phyloP scores from a whole-genome alignment of 148 eudicot species.

The Rheum nobile region DNA sequence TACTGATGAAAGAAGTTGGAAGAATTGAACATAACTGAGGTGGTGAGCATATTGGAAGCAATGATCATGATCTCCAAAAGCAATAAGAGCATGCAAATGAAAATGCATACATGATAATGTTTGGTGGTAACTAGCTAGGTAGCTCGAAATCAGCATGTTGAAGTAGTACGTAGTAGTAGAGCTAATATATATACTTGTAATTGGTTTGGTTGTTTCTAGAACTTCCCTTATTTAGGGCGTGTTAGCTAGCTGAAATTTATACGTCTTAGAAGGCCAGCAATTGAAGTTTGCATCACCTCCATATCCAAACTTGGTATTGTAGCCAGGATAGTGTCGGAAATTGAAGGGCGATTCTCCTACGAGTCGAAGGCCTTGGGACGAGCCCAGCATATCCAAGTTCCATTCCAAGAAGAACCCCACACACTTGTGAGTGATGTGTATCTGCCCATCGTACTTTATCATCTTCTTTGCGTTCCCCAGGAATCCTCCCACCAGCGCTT shows the following conservation, averaged over 20 bases:
- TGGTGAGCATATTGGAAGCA: too few relatives aligned
- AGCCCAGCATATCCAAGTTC: constrained; percentile 15
- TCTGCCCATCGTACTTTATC: constrained; percentile 13
- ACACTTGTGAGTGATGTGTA: constrained; percentile 18
- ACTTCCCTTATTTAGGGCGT: too few relatives aligned
- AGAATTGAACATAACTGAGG: too few relatives aligned
- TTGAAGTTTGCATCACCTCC: constrained; percentile 18
- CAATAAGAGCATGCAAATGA: too few relatives aligned
- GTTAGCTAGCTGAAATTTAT: constrained; percentile 12
- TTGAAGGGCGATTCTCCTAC: constrained; percentile 8
- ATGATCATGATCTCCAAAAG: too few relatives aligned
- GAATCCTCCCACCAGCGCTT: constrained; percentile 14
- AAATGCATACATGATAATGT: too few relatives aligned
- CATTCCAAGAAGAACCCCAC: constrained; percentile 9
- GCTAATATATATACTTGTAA: too few relatives aligned
- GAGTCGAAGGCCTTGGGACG: background rate
- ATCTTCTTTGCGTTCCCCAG: constrained; percentile 18
- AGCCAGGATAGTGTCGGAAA: constrained; percentile 12
- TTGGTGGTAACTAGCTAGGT: too few relatives aligned
- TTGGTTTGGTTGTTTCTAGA: too few relatives aligned
- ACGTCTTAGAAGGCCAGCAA: constrained; percentile 18
- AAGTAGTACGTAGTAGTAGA: too few relatives aligned
- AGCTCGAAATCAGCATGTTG: too few relatives aligned
- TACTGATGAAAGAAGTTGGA: too few relatives aligned
- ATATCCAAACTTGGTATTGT: constrained; percentile 17